A percentile compares a stretch with the other conserved stretches of the same genome.
These are phyloP conservation scores for Neonectria magnoliae DNA, from an alignment of 2,329 filamentous ascomycete species.

Conservation along the genomic window DNA sequence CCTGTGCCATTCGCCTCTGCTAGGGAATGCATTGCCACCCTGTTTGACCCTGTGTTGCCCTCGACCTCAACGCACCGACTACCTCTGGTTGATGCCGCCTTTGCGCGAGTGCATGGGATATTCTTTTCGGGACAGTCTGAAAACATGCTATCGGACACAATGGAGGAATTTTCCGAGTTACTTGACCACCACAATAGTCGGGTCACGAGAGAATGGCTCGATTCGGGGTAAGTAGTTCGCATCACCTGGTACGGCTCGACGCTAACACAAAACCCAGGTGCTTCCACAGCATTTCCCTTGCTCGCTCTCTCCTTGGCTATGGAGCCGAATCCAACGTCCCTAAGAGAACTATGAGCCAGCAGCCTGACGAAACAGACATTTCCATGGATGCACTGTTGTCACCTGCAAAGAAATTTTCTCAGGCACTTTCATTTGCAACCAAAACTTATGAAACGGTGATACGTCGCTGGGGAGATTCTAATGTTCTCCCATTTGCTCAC, in stretches of 20 bases:
- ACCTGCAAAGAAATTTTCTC: conserved; percentile 43
- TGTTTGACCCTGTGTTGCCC: conserved; percentile 68
- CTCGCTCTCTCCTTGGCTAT: neutral
- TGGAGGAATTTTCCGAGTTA: neutral
- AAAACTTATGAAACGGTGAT: conserved; percentile 60
- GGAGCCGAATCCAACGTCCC: neutral
- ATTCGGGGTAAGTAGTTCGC: neutral
- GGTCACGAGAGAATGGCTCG: neutral
- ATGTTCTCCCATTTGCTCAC: conserved; percentile 71
- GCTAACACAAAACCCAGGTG: neutral
- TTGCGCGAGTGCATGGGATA: neutral
- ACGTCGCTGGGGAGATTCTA: conserved; percentile 63
- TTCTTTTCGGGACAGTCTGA: neutral
- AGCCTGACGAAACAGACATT: no score
- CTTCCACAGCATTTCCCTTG: neutral
- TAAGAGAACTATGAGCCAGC: neutral
- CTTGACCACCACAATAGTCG: neutral
- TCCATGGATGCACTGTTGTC: neutral
- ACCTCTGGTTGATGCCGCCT: neutral
- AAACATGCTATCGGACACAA: no score
- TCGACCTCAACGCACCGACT: conserved; percentile 24
- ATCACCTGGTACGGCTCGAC: neutral
- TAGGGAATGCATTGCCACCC: conserved; percentile 72
- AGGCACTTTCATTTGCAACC: conserved; percentile 54
- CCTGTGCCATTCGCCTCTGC: conserved; percentile 71